A percentile compares a stretch with the other conserved stretches of the same genome.
Conservation (phyloP, 441 rosid genomes). For the Biscutella laevigata region DNA sequence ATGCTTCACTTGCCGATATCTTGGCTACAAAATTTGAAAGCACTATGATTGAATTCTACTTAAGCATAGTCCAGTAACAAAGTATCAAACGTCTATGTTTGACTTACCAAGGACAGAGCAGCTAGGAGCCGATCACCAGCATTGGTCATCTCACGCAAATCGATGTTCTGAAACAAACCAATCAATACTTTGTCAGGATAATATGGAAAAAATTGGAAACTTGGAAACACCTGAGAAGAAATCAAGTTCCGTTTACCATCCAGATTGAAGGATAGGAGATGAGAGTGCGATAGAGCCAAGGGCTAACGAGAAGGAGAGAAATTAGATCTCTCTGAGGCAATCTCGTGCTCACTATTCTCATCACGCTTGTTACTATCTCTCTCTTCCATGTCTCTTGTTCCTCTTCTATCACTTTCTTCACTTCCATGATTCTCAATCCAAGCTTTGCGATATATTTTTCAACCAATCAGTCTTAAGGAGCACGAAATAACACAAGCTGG, state of each 20-base stretch:
- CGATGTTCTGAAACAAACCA: slow-evolving; percentile 38
- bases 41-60: not conserved
- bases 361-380: slow-evolving; percentile 60
- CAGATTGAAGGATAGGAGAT: slow-evolving; percentile 53
- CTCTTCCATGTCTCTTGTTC: slow-evolving; percentile 53
- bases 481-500: not conserved
- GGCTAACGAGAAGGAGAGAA: slow-evolving; percentile 65
- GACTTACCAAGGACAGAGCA: slow-evolving; percentile 68
- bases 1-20: slow-evolving; percentile 59
- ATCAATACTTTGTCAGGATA: slow-evolving; percentile 19
- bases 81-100: not conserved
- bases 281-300: slow-evolving; percentile 59
- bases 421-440: slow-evolving; percentile 21
- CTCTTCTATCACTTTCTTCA: slow-evolving; percentile 20
- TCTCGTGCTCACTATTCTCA: slow-evolving; percentile 59
- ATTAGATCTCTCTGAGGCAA: slow-evolving; percentile 57
- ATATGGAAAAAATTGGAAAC: not conserved
- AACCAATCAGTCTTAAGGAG: not conserved
- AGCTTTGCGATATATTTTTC: not conserved
- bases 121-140: slow-evolving; percentile 66
- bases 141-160: slow-evolving; percentile 62
- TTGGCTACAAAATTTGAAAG: slow-evolving; percentile 41
- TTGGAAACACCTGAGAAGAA: slow-evolving; percentile 12
- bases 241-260: slow-evolving; percentile 36
- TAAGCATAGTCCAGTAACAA: not conserved